Base-by-base conservation (phyloP, 768 basidiomycete species). In the Gloeostereum incarnatum region DNA sequence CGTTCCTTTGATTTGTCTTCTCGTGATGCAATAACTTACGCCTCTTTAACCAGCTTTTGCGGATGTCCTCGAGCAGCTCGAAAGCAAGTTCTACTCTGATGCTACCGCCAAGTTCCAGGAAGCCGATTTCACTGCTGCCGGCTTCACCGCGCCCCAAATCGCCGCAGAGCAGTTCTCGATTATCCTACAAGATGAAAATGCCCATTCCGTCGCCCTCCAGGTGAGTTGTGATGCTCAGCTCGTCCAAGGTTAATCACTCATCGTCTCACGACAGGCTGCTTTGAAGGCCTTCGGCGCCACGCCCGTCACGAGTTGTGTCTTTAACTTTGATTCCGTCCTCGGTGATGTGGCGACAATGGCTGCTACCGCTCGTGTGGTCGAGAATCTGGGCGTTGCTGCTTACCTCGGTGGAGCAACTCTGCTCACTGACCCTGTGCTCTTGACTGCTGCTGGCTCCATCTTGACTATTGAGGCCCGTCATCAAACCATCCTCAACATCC, bases 391-490 rank as follows among this genome's bases (percentile, higher is more conserved):
- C 38, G 83, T 88, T 25, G 56, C 63, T 14, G 87, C 84, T 3
- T 88, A 87, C 60, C 72, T 86, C 19, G 85, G 85, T 40, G 85
- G 73, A 38, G 75, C 81, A 5, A 65, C 71, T 38, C 66, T 84
- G 27, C 43, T 90, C 33, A 54, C 60, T 9, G 75, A 85, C 46
- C 76, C 79, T 10, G 58, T 65, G 18, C 49, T 87, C 40, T 60
- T 85, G 35, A 66, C 69, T 38, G 65, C 74, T n/a, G 85, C 83
- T 27, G 81, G 68, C 6, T 75, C 78, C 18, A 89, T 89, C 52
- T 49, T 84, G 56, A 80, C 85, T 20, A 67, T 86, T 33, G 88
- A 91, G 52, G 80, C 85, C n/a, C 79, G 88, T 33, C 88, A 92
- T 49, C 78, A 82, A 54, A 78, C 81, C 1, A 57, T 90, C 30